Evolutionary conservation across 2,329 filamentous ascomycete genomes (phyloP), one percentile per base, ranked within the genome.

Genomic region (Phyllosticta paracitricarpa): DNA sequence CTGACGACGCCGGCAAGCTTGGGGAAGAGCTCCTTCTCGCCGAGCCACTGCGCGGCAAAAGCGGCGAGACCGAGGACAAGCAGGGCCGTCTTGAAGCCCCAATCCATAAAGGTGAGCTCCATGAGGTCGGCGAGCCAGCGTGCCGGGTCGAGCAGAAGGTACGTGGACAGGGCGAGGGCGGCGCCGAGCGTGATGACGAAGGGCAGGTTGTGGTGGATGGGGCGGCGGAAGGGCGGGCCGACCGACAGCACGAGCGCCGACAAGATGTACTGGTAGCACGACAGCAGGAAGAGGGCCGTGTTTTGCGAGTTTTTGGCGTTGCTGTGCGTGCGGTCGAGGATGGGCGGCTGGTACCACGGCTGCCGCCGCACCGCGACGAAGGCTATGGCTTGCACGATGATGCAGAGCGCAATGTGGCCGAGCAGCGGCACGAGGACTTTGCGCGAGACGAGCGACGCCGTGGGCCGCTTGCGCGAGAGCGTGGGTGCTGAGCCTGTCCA

Each of bases 291-390:
- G 1, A 99, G 78, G 0, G 89, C 86, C 0, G 93, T 96, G 69
- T 99, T 97, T 69, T 97, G 89, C 9, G 91, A 96, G 73, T 97
- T 97, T 68, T 88, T 82, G 59, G 92, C 88, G 70, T 94, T 96
- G 25, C 89, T 88, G 69, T 94, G 88, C 30, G 96, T 83, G 26
- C 82, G 84, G 69, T 91, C 83, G 26, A 96, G 72, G 61, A 86
- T 80, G 0, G 94, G 94, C 17, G 92, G 90, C 58, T 88, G 84
- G 71, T 90, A 89, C 91, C 93, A 99, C 5, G 85, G 77, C 75
- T 97, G 91, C 64, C 81, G 76, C 65, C 88, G 85, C 4, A 97
- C 92, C 7, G 83, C 81, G 64, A 88, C 74, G 72, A 89, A 97
- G 1, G 84, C 86, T 30, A 87, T 76, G 22, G 87, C 80, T 72